phyloP scores from a whole-genome alignment of 2,329 filamentous ascomycete genomes.

The Diaporthe nobilis region DNA sequence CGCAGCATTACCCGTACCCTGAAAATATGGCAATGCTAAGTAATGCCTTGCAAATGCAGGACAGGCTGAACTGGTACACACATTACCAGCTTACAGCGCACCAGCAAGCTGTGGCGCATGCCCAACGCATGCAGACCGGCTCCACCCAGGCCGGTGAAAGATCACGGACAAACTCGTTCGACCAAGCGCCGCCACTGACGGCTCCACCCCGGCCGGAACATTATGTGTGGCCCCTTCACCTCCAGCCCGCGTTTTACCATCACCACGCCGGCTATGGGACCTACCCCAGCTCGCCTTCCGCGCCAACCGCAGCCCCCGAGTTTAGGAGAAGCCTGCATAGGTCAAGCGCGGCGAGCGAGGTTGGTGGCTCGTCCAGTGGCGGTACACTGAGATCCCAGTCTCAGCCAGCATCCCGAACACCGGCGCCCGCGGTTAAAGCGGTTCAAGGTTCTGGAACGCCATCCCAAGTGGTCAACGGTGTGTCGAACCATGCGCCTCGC shows the following conservation, averaged over 20 bases:
- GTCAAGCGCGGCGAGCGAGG: constrained; percentile 64
- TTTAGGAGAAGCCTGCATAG: constrained; percentile 71
- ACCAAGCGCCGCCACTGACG: constrained; percentile 69
- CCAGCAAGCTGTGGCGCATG: constrained; percentile 59
- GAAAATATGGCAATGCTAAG: constrained; percentile 40
- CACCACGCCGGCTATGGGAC: constrained; percentile 59
- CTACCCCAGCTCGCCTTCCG: constrained; percentile 70
- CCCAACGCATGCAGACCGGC: constrained; percentile 58
- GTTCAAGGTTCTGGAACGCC: constrained; percentile 49
- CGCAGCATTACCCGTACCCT: constrained; percentile 40
- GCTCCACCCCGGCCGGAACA: constrained; percentile 71
- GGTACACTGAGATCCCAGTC: constrained; percentile 76
- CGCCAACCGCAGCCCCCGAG: constrained; percentile 62
- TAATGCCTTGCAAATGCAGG: constrained; percentile 57
- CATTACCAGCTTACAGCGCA: constrained; percentile 61
- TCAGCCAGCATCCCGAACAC: constrained; percentile 70
- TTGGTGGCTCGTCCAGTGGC: constrained; percentile 61
- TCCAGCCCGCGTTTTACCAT: constrained; percentile 56
- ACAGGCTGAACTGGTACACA: constrained; percentile 62
- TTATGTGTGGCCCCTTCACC: constrained; percentile 64
- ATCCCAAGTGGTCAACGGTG: constrained; percentile 54
- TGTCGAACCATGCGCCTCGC: constrained; percentile 53
- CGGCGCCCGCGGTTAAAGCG: constrained; percentile 52
- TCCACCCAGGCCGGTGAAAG: constrained; percentile 59
- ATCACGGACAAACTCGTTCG: constrained; percentile 74